Percentiles rank a stretch among this genome's conserved stretches.
phyloP scores from a whole-genome alignment of 495 filamentous ascomycete species.

The Aspergillus bertholletiae region DNA sequence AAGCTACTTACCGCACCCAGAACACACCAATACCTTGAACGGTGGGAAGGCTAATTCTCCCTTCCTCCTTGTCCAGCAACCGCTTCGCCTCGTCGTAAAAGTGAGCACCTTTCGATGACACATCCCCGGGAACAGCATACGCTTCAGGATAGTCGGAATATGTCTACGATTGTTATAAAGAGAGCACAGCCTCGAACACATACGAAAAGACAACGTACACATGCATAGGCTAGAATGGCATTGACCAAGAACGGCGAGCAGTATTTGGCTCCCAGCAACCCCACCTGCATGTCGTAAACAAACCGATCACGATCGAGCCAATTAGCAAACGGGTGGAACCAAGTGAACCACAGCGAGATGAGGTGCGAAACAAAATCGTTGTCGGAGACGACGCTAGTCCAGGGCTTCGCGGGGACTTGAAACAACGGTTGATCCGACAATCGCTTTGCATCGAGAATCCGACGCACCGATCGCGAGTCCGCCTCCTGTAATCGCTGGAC shows the following conservation, averaged over 20 bases:
- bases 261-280: constrained; percentile 17
- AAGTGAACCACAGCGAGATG: constrained; percentile 41
- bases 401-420: constrained; percentile 32
- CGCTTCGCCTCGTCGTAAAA: constrained; percentile 29
- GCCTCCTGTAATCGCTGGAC: constrained; percentile 11
- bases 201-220: constrained; percentile 16
- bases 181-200: not conserved
- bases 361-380: constrained; percentile 41
- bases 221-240: constrained; percentile 33
- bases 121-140: constrained; percentile 15
- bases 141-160: constrained; percentile 22
- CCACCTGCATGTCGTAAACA: constrained; percentile 33
- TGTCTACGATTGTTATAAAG: constrained; percentile 4
- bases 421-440: constrained; percentile 21
- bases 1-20: constrained; percentile 20
- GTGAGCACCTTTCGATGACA: constrained; percentile 14
- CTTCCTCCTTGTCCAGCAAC: constrained; percentile 26
- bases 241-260: constrained; percentile 47
- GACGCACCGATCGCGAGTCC: constrained; percentile 15
- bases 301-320: constrained; percentile 39
- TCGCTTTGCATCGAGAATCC: constrained; percentile 20
- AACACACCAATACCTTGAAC: constrained; percentile 24
- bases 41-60: constrained; percentile 23
- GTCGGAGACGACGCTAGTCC: constrained; percentile 38
- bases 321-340: constrained; percentile 38